Percentiles rank a stretch among this genome's conserved stretches.
phyloP scores from a whole-genome alignment of 768 basidiomycete genomes.

The Lactarius quietus region DNA sequence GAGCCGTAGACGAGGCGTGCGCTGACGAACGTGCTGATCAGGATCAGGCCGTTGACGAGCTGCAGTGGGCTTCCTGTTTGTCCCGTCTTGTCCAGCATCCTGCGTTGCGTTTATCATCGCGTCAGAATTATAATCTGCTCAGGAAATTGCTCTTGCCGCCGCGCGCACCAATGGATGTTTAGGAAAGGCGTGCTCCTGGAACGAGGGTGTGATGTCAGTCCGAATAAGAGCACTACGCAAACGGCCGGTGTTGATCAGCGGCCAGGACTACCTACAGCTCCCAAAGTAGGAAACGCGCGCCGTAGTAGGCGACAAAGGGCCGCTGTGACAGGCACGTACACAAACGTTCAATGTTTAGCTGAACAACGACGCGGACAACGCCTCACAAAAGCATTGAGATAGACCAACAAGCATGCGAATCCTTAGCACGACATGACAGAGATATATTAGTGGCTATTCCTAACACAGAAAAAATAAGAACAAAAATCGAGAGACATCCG shows the following conservation, averaged over 20 bases:
- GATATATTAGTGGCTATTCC: not conserved
- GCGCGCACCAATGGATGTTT: constrained; percentile 77
- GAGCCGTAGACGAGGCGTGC: constrained; percentile 72
- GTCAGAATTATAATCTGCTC: not conserved
- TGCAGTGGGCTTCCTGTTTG: constrained; percentile 66
- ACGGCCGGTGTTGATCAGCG: not conserved
- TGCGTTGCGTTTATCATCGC: constrained; percentile 28
- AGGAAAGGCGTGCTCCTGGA: constrained; percentile 78
- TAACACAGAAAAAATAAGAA: not conserved
- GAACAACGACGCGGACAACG: constrained; percentile 30
- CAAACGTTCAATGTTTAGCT: not conserved
- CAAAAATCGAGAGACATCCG: not conserved
- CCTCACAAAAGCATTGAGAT: constrained; percentile 61
- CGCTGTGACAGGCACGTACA: constrained; percentile 30
- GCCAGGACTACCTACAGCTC: constrained; percentile 50
- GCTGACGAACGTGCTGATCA: constrained; percentile 65
- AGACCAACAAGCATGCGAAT: constrained; percentile 61
- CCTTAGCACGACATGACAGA: constrained; percentile 35
- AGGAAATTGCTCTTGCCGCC: constrained; percentile 14
- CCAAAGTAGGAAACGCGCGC: constrained; percentile 75
- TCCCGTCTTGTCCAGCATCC: constrained; percentile 76
- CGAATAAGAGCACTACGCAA: constrained; percentile 7
- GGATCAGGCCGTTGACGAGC: constrained; percentile 64
- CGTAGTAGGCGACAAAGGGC: constrained; percentile 79
- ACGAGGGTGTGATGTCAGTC: not conserved